Evolutionary conservation across 768 basidiomycete genomes (phyloP).

Genomic region (Termitomyces sp.): DNA sequence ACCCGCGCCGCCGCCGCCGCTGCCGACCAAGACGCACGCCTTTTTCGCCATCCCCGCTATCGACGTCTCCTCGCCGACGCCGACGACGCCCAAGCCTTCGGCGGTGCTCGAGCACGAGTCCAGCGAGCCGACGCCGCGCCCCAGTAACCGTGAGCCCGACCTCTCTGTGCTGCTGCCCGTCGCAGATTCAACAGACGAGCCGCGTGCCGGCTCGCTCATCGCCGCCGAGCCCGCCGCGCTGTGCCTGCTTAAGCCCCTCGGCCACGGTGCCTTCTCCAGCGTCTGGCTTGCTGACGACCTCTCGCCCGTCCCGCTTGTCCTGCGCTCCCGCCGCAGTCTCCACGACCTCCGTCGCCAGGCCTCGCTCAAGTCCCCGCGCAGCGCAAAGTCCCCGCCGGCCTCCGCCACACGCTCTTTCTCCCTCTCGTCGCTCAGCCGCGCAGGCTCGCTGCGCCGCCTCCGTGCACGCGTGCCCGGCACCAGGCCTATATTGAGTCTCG

Average conservation of each 20-base stretch:
- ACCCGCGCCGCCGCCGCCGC: slow-evolving; percentile 17
- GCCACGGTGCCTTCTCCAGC: slow-evolving; percentile 68
- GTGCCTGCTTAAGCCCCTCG: slow-evolving; percentile 48
- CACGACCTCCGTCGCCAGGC: slow-evolving; percentile 29
- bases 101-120: neutral
- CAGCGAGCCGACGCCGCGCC: slow-evolving; percentile 15
- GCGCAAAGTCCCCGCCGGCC: slow-evolving; percentile 1
- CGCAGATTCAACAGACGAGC: no score
- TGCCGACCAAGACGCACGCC: slow-evolving; percentile 8
- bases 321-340: slow-evolving; percentile 34
- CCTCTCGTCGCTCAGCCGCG: neutral
- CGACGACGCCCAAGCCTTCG: slow-evolving; percentile 11
- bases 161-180: neutral
- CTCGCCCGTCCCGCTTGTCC: slow-evolving; percentile 37
- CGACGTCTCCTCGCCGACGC: slow-evolving; percentile 13
- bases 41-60: slow-evolving; percentile 6
- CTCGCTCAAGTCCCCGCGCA: slow-evolving; percentile 8
- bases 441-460: slow-evolving; percentile 9
- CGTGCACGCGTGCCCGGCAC: slow-evolving; percentile 8
- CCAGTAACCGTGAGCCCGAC: slow-evolving; percentile 8
- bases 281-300: slow-evolving; percentile 70
- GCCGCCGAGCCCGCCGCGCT: slow-evolving; percentile 22
- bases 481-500: slow-evolving; percentile 8
- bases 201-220: no score
- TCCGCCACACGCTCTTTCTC: neutral